These are phyloP conservation scores for Sugiyamaella paludigena DNA, from an alignment of 1,139 yeast genomes.

Conservation along the genomic window DNA sequence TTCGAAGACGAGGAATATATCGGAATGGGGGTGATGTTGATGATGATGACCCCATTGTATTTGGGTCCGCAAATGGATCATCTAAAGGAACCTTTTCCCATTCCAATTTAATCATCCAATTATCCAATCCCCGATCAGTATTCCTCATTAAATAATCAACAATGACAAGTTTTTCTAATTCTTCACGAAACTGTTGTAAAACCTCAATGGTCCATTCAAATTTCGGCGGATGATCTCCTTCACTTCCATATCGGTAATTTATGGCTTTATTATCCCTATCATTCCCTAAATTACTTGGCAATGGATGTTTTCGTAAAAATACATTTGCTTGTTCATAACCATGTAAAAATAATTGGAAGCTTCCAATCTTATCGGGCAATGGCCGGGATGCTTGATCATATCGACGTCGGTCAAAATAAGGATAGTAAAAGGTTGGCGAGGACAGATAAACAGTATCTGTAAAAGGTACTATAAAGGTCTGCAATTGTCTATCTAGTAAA, in stretches of 20 bases:
- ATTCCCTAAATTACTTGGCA: conserved; percentile 26
- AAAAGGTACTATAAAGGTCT: conserved; percentile 61
- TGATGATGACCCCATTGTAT: conserved; percentile 5
- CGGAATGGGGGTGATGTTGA: conserved; percentile 15
- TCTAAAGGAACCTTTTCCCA: conserved; percentile 41
- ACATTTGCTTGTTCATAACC: conserved; percentile 62
- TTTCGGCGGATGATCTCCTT: conserved; percentile 6
- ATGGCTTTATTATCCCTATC: not conserved
- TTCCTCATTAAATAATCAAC: conserved; percentile 71
- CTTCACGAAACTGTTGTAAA: conserved; percentile 54
- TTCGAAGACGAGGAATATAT: conserved; percentile 45
- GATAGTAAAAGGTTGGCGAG: conserved; percentile 55
- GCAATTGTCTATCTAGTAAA: conserved; percentile 57
- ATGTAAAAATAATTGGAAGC: conserved; percentile 61
- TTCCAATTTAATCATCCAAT: conserved; percentile 69
- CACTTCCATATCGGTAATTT: not conserved
- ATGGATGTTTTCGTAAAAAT: conserved; percentile 55
- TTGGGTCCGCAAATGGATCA: conserved; percentile 10
- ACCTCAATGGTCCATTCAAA: conserved; percentile 58
- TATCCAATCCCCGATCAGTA: conserved; percentile 72
- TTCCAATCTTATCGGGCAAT: conserved; percentile 56
- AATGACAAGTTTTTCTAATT: conserved; percentile 67
- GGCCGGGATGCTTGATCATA: conserved; percentile 28
- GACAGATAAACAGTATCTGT: conserved; percentile 58
- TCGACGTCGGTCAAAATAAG: conserved; percentile 47